Percentiles rank a stretch among this genome's conserved stretches.
Conservation (phyloP, 371 early-diverging fungal genomes). For the Choanephora cucurbitarum region DNA sequence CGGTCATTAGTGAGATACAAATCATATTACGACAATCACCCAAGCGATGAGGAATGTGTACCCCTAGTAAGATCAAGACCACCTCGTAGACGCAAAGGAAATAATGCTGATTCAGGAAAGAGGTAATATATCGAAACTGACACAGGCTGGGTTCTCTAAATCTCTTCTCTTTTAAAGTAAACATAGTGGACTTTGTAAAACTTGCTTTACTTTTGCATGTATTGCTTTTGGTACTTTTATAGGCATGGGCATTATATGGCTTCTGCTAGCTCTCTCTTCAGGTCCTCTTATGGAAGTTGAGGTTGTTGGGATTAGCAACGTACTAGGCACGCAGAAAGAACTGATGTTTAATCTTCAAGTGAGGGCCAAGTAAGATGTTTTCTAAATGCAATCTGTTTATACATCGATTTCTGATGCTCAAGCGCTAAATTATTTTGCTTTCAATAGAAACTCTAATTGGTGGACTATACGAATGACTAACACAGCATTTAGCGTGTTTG, state of each 20-base stretch:
- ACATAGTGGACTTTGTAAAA: background rate
- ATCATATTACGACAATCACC: constrained; percentile 3
- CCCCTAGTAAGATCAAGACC: constrained; percentile 18
- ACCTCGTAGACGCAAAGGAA: constrained; percentile 18
- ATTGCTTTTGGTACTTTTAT: constrained; percentile 1
- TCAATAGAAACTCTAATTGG: constrained; percentile 26
- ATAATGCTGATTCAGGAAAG: constrained; percentile 8
- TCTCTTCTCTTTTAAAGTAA: background rate
- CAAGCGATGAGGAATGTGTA: constrained; percentile 24
- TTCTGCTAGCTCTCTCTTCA: constrained; percentile 16
- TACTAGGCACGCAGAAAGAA: constrained; percentile 61
- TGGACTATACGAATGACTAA: constrained; percentile 30
- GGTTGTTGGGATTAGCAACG: constrained; percentile 52
- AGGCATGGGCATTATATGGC: constrained; percentile 9
- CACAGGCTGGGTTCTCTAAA: background rate
- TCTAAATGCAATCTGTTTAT: background rate
- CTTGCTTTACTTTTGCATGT: constrained; percentile 8
- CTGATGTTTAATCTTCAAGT: constrained; percentile 56
- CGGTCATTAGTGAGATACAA: constrained; percentile 12
- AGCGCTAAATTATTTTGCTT: background rate
- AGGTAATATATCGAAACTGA: background rate
- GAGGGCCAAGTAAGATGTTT: constrained; percentile 15
- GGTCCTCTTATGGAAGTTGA: constrained; percentile 30
- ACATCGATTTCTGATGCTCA: background rate
- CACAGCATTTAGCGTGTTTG: constrained; percentile 30